Base-by-base conservation (phyloP, 202 grass and related monocot genomes). In the Zizania palustris region DNA sequence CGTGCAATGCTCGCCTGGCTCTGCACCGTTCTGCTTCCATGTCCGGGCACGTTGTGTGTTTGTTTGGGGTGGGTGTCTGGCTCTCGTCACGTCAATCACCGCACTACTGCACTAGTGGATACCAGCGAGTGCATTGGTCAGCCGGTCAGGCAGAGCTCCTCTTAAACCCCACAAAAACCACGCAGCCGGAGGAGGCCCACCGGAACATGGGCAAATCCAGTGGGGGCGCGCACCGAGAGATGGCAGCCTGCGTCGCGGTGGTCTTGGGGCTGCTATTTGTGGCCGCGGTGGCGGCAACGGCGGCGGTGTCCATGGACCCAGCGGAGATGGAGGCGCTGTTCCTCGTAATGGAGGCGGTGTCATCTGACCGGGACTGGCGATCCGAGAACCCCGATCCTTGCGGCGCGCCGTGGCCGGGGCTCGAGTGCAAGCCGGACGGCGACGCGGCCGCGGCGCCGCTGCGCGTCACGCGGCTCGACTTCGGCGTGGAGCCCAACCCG, bases 391-490 rank as follows among this genome's bases (percentile, higher is more conserved):
- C 85, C 11, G 87, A 98, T 44, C 95, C 95, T 0, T 98, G 89
- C 67, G 16, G 80, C 59, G 73, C 77, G 20, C 87, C 87, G 4
- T 98, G 95, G 95, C 89, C 89, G 12, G 91, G 95, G 20, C 93
- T 98, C 37, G 89, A 98, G 69, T 98, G 91, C 89, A 98, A 94
- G 76, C 87, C 86, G 19, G 75, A 54, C 41, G 54, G 39, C 13
- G 60, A n/a, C 33, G 63, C 65, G 12, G n/a, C 11, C 7, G 80
- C 40, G 40, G 68, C 63, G 63, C 73, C 71, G 42, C 36, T 92
- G 65, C 89, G 92, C 73, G 89, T 98, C 46, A 98, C 89, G 15
- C 75, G 92, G 68, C 83, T 99, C 48, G 96, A 95, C 83, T 99
- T 99, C 44, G 96, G 96, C 40, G 82, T 80, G 46, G 73, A 84